Percentiles rank a stretch among this genome's conserved stretches.
phyloP scores from a whole-genome alignment of 257 asterid species.

The Petrea volubilis region DNA sequence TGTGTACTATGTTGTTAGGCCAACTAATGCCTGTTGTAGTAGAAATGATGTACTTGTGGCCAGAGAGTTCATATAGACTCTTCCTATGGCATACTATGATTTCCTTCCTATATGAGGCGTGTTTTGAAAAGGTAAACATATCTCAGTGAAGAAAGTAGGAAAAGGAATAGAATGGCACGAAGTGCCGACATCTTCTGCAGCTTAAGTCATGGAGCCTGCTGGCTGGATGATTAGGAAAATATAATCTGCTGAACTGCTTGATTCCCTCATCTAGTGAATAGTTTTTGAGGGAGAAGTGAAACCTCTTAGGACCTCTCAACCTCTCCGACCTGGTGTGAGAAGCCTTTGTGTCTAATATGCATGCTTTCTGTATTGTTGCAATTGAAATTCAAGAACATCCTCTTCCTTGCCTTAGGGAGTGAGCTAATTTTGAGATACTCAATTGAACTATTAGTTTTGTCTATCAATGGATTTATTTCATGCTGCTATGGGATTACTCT shows the following conservation, averaged over 20 bases:
- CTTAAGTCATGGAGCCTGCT: not conserved
- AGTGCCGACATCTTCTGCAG: not conserved
- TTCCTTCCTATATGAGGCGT: not conserved
- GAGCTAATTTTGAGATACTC: not conserved
- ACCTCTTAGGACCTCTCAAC: slow-evolving; percentile 5
- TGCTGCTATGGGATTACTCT: slow-evolving; percentile 10
- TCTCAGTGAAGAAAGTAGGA: slow-evolving; percentile 12
- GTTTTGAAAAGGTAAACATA: not conserved
- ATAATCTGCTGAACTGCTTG: not conserved
- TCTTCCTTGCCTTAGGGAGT: slow-evolving; percentile 13
- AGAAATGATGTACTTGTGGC: not conserved
- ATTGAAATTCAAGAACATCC: not conserved
- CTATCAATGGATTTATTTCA: not conserved
- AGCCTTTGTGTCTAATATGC: not conserved
- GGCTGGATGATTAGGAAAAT: not conserved
- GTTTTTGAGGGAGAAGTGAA: not conserved
- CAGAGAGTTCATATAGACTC: not conserved
- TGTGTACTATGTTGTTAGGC: not conserved
- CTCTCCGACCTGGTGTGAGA: not conserved
- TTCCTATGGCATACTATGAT: not conserved
- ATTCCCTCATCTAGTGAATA: not conserved
- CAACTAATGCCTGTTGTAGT: not conserved
- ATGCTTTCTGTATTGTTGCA: slow-evolving; percentile 7
- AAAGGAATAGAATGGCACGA: slow-evolving; percentile 8
- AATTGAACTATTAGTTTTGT: not conserved